Conservation (phyloP, 805 yeast species). For the Myxozyma geophila region DNA sequence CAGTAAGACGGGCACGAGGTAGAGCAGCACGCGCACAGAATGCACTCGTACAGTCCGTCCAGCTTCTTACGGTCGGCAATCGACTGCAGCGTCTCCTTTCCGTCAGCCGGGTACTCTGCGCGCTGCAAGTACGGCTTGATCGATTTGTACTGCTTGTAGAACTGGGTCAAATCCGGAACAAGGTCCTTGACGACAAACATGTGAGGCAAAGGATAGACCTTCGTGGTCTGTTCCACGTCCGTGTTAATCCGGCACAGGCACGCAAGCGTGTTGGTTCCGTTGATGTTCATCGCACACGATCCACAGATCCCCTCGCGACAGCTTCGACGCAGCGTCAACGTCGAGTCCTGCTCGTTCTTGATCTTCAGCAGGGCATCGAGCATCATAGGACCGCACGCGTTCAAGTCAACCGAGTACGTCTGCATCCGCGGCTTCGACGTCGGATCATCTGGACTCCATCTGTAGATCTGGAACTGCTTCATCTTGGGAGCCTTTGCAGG, state of each 20-base stretch:
- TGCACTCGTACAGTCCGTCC: slow-evolving; percentile 97
- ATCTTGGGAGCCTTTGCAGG: slow-evolving; percentile 60
- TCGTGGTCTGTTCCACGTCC: slow-evolving; percentile 71
- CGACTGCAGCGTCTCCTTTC: slow-evolving; percentile 89
- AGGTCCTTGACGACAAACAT: slow-evolving; percentile 97
- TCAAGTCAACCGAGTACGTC: slow-evolving; percentile 80
- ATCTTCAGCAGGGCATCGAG: slow-evolving; percentile 92
- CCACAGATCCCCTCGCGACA: slow-evolving; percentile 99
- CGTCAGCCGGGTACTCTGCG: slow-evolving; percentile 77
- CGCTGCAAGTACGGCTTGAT: slow-evolving; percentile 96
- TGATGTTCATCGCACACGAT: slow-evolving; percentile 99
- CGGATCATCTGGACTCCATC: slow-evolving; percentile 98
- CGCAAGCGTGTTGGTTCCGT: slow-evolving; percentile 95
- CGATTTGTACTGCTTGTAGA: slow-evolving; percentile 97
- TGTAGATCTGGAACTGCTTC: slow-evolving; percentile 88
- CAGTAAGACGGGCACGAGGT: slow-evolving; percentile 99
- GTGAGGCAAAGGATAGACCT: slow-evolving; percentile 96
- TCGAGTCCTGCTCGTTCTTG: slow-evolving; percentile 94
- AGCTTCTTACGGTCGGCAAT: slow-evolving; percentile 92
- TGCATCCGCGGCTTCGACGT: slow-evolving; percentile 87
- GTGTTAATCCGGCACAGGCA: slow-evolving; percentile 93
- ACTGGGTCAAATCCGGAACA: slow-evolving; percentile 96
- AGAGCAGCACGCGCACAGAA: slow-evolving; percentile 97
- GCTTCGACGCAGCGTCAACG: slow-evolving; percentile 94
- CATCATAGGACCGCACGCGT: slow-evolving; percentile 96